Base-by-base conservation (phyloP, 2,329 filamentous ascomycete genomes). In the Stachybotrys echinatus region DNA sequence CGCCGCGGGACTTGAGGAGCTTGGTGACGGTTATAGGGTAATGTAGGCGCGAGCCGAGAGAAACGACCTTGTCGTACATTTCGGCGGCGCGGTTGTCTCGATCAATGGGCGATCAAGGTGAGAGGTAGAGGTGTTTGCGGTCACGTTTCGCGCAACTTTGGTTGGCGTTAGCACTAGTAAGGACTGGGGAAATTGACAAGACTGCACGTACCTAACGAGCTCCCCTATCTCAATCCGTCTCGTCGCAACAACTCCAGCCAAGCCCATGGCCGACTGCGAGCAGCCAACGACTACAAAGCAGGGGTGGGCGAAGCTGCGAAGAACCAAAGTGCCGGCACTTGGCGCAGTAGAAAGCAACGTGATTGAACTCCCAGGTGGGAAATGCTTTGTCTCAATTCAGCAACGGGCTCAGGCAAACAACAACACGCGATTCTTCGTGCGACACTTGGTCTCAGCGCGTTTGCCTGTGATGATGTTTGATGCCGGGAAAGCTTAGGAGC, bases 11-110 rank as follows among this genome's bases (percentile, higher is more conserved):
- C 69, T 90, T 91, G 58, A 92, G 80, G 53, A 97, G 79, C 68
- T 89, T 87, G 61, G 85, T 91, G 70, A 99, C 86, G 59, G 87
- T 95, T 70, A 97, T 92, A 61, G 94, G 94, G 71, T 97, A 99
- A 70, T 87, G 88, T 59, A 96, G 82, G 70, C 81, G 76, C 59
- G 76, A 70, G 62, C 81, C 81, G 50, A 84, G 64, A 49, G 69
- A 73, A 50, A 85, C 66, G 47, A 64, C 52, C 54, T 71, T 71
- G 61, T 71, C 67, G 62, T 63, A 64, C 68, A 71, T 71, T n/a
- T n/a, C n/a, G 45, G 20, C 61, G 47, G 48, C 48, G 40, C 27
- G 14, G 14, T 34, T 34, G 5, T 34, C 10, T 34, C 27, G 27
- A 10, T 34, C 14, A 5, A 14, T 8, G 14, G 14, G 10, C 10